Evolutionary conservation across 129 eudicot genomes (phyloP), one percentile per base, ranked within the genome.

Genomic region (Dittrichia graveolens): DNA sequence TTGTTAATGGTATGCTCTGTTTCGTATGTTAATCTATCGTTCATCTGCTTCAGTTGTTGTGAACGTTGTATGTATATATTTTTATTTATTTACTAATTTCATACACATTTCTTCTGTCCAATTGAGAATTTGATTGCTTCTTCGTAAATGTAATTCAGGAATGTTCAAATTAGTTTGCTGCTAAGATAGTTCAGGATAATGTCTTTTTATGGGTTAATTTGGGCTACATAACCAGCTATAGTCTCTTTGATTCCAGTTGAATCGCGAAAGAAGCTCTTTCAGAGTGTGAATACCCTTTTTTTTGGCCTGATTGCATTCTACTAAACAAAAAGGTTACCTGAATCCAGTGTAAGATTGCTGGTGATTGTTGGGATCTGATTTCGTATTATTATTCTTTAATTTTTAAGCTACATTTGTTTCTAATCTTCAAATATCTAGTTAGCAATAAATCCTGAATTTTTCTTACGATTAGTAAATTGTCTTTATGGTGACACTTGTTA

Each of bases 1-100:
- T 63, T 40, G 74, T 76, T 77, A 13, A 77, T 69, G 81, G 70
- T 77, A 58, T 59, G 40, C 61, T 38, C 39, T 61, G 6, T 73
- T 73, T 38, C 0, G 0, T 61, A 61, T 61, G 47, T 42, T 56
- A 46, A 18, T 24, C 56, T 42, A 34, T 61, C 24, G 2, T 46
- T 67, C 38, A 66, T 42, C 5, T 38, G 18, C 67, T 75, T 53
- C 67, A 13, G 13, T 65, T 50, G 4, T 18, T 49, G 34, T 60
- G 65, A 43, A 69, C 7, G 18, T 69, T 40, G 14, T 45, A 69
- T 69, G n/a, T 69, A 10, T 60, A 24, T 10, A 5, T 58, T 8
- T 65, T 55, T 54, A 5, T 14, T 34, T 54, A 10, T 41, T 37
- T 35, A 13, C 12, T 1, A 6, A 18, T 56, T 52, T 41, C 5